These are phyloP conservation scores for Linum lewisii DNA, from an alignment of 345 rosid genomes.

Conservation along the genomic window DNA sequence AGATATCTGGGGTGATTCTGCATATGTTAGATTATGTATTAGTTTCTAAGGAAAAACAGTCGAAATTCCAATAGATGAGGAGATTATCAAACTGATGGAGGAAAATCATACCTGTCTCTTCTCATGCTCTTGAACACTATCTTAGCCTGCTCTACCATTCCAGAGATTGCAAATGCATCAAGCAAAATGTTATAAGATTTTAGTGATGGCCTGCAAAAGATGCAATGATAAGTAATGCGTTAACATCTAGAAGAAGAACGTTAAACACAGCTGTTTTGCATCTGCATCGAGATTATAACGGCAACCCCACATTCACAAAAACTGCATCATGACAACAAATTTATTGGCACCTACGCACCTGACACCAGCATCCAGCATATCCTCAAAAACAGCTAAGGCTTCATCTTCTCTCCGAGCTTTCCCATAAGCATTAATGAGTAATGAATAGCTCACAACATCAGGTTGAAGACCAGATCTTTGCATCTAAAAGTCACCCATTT, in stretches of 20 bases:
- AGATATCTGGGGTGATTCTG: constrained; percentile 73
- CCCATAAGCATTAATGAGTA: constrained; percentile 87
- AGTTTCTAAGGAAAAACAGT: neutral
- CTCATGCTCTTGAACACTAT: constrained; percentile 88
- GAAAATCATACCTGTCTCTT: constrained; percentile 59
- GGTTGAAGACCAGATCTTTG: constrained; percentile 79
- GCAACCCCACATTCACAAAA: neutral
- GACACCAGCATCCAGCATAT: constrained; percentile 93
- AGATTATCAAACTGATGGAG: neutral
- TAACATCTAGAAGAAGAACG: too few relatives aligned
- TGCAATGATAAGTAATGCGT: neutral
- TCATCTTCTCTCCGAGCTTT: constrained; percentile 94
- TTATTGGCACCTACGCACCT: constrained; percentile 35
- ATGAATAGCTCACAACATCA: constrained; percentile 87
- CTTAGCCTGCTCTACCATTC: constrained; percentile 94
- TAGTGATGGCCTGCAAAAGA: constrained; percentile 62
- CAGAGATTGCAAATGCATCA: constrained; percentile 88
- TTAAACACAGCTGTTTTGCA: too few relatives aligned
- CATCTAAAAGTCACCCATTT: constrained; percentile 48
- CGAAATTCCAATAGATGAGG: neutral
- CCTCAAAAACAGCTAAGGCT: constrained; percentile 96
- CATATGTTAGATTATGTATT: neutral
- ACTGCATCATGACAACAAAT: neutral
- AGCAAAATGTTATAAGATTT: constrained; percentile 92
- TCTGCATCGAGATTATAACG: too few relatives aligned